Conservation (phyloP, 2,329 filamentous ascomycete genomes). For the Ophiostoma sp. region DNA sequence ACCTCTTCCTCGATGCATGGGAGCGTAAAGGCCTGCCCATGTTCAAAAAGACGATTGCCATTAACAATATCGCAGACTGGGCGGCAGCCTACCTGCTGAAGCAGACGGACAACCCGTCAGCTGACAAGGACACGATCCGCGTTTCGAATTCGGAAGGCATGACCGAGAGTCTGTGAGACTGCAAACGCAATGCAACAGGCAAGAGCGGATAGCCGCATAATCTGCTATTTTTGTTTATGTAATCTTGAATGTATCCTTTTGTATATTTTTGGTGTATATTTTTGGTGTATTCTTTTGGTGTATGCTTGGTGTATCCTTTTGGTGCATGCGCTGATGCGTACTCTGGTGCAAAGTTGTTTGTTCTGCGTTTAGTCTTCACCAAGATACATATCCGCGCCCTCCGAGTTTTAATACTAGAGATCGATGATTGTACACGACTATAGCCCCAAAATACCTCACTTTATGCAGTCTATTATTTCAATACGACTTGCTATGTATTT, state of each 20-base stretch:
- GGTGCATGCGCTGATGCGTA: too few relatives aligned
- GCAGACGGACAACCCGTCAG: not conserved
- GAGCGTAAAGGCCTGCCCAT: slow-evolving; percentile 1
- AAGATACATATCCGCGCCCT: not conserved
- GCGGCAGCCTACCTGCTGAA: slow-evolving; percentile 1
- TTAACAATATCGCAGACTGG: slow-evolving; percentile 16
- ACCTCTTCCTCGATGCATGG: slow-evolving; percentile 18
- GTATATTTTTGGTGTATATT: not conserved
- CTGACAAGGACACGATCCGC: not conserved
- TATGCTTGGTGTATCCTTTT: too few relatives aligned
- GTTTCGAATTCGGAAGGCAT: not conserved
- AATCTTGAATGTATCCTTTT: not conserved
- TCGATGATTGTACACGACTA: not conserved
- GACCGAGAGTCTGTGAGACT: slow-evolving; percentile 1
- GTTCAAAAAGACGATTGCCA: slow-evolving; percentile 17
- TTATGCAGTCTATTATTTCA: not conserved
- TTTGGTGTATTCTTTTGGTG: not conserved
- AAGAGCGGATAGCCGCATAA: not conserved
- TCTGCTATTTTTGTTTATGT: not conserved
- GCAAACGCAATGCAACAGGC: not conserved
- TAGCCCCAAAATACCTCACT: not conserved
- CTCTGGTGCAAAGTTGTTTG: not conserved
- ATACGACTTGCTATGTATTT: not conserved
- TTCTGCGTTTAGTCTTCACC: not conserved
- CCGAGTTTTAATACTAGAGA: not conserved